These are phyloP conservation scores for Beauveria brongniartii DNA, from an alignment of 2,329 filamentous ascomycete species.

Conservation along the genomic window DNA sequence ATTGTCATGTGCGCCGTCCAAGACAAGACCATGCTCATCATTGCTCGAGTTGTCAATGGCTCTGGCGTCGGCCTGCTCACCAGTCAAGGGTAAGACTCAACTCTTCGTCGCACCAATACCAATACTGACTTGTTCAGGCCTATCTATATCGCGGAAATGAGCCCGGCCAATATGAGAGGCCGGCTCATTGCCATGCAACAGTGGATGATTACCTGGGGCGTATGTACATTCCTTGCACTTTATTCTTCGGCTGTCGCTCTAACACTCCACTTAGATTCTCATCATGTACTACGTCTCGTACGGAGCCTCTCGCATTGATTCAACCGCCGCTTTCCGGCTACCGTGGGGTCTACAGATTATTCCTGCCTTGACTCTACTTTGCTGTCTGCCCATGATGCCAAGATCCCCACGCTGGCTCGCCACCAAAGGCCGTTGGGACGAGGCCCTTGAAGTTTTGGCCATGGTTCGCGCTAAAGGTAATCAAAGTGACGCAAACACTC, in stretches of 20 bases:
- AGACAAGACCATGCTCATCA: conserved; percentile 29
- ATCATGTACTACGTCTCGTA: conserved; percentile 62
- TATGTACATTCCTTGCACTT: conserved; percentile 43
- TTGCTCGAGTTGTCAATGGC: conserved; percentile 52
- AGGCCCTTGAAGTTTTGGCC: conserved; percentile 40
- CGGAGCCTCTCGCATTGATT: conserved; percentile 49
- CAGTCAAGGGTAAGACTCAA: conserved; percentile 30
- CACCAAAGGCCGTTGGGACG: conserved; percentile 49
- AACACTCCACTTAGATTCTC: conserved; percentile 37
- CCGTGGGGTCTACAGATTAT: conserved; percentile 58
- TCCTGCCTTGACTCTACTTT: conserved; percentile 46
- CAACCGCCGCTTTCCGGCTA: conserved; percentile 49
- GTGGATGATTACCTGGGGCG: conserved; percentile 17
- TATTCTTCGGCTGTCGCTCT: conserved; percentile 27
- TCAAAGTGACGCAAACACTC: conserved; percentile 41
- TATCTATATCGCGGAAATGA: conserved; percentile 56
- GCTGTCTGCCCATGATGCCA: conserved; percentile 48
- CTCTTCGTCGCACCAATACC: not conserved
- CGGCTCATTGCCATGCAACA: conserved; percentile 63
- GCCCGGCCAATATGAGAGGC: conserved; percentile 36
- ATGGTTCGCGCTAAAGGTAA: conserved; percentile 47
- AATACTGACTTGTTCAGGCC: conserved; percentile 24
- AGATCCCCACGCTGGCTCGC: conserved; percentile 55
- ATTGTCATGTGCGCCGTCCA: conserved; percentile 16
- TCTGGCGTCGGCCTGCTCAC: conserved; percentile 55